Evolutionary conservation across 2,329 filamentous ascomycete genomes (phyloP).

Genomic region (Leptographium wingfieldii): DNA sequence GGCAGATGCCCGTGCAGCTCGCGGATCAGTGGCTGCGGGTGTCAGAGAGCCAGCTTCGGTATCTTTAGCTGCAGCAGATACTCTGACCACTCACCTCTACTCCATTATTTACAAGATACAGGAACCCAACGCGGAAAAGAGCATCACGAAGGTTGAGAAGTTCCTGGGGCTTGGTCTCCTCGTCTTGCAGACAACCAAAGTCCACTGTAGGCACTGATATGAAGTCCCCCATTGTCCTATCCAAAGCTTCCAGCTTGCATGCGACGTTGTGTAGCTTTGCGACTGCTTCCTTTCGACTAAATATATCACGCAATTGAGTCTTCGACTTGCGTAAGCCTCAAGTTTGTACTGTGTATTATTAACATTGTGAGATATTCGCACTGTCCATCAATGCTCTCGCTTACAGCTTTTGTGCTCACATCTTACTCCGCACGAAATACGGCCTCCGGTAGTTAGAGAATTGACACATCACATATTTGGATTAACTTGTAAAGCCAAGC

Average conservation of each 20-base stretch:
- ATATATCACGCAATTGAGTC: neutral
- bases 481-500: too few species aligned
- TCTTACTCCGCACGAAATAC: too few species aligned
- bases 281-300: neutral
- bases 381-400: neutral
- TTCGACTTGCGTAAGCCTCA: too few species aligned
- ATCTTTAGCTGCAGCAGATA: too few species aligned
- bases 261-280: neutral
- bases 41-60: too few species aligned
- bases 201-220: constrained; percentile 6
- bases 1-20: constrained; percentile 28
- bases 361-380: neutral
- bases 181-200: constrained; percentile 6
- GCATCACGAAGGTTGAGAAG: constrained; percentile 27
- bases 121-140: constrained; percentile 37
- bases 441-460: too few species aligned
- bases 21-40: constrained; percentile 16
- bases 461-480: too few species aligned
- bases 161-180: constrained; percentile 1
- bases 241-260: neutral
- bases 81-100: constrained; percentile 16
- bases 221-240: constrained; percentile 6
- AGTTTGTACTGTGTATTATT: neutral
- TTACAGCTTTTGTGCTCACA: neutral
- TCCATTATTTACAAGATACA: constrained; percentile 39